Evolutionary conservation across 345 rosid species (phyloP), one percentile per base, ranked within the genome.

Genomic region (Aquilaria sinensis): DNA sequence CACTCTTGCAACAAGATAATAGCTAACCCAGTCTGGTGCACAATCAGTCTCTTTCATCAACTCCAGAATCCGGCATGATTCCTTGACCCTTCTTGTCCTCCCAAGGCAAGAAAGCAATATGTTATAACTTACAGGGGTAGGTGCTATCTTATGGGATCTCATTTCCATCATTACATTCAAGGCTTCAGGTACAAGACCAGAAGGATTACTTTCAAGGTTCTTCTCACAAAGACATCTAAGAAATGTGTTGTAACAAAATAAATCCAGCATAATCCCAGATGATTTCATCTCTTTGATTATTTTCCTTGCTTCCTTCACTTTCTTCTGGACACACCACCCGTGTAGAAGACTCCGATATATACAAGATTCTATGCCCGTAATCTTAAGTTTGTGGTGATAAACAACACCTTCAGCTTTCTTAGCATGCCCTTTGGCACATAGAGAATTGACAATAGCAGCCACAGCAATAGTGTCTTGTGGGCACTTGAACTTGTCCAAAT

Each of bases 121-220:
- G 53, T 92, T 92, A 73, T 85, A 87, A 71, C 86, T 92, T 43
- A 81, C 62, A 2, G 86, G 77, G 10, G 78, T 85, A 45, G 98
- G 92, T 41, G 72, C 62, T 55, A 87, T 68, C 46, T 60, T 77
- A 52, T 78, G 67, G 51, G 87, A 78, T 58, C 85, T 85, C 96
- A 85, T 92, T 64, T 92, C 96, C 80, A 84, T 80, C 96, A 89
- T 82, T 71, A 92, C 77, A 72, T 92, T 89, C 77, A 89, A 62
- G 70, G 96, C 80, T 67, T 89, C 96, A 37, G 93, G 91, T 60
- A 87, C 89, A 52, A 87, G 89, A 43, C 93, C 93, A 9, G 96
- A 89, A 3, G 93, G 96, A 68, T 92, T 85, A n/a, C 66, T 61
- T 31, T 57, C 67, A 45, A 84, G 74, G 68, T 89, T 89, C 69